Evolutionary conservation across 1,284 basidiomycete genomes (phyloP).

Genomic region (Boletus smithii): DNA sequence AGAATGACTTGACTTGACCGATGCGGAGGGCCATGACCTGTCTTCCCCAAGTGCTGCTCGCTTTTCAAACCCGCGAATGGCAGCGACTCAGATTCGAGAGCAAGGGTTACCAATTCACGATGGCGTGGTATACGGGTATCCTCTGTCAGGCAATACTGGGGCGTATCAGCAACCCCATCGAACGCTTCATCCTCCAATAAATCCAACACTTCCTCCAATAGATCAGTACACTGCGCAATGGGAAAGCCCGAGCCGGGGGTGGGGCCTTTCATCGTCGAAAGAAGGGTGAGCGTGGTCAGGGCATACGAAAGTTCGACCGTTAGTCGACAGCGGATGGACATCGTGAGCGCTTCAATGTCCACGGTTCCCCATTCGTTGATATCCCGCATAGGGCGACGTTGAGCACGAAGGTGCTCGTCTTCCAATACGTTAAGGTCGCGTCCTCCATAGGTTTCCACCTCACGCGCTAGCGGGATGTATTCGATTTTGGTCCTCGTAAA

Average conservation of each 20-base stretch:
- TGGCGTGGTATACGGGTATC: constrained; percentile 52
- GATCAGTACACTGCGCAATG: constrained; percentile 73
- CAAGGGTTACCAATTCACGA: constrained; percentile 56
- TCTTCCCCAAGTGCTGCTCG: constrained; percentile 48
- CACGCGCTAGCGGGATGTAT: constrained; percentile 81
- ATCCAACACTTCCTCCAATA: constrained; percentile 86
- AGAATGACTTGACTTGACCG: constrained; percentile 71
- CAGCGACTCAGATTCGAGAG: constrained; percentile 54
- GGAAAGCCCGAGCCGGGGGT: constrained; percentile 65
- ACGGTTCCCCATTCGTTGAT: constrained; percentile 82
- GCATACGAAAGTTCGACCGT: constrained; percentile 86
- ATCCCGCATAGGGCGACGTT: constrained; percentile 58
- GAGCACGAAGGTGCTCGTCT: constrained; percentile 53
- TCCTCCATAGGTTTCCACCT: constrained; percentile 79
- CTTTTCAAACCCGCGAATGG: constrained; percentile 56
- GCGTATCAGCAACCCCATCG: constrained; percentile 47
- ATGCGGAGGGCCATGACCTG: constrained; percentile 49
- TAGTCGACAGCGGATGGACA: constrained; percentile 87
- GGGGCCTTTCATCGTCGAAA: constrained; percentile 72
- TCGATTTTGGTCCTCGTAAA: constrained; percentile 80
- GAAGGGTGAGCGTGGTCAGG: constrained; percentile 83
- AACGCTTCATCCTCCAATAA: constrained; percentile 84
- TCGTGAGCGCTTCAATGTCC: constrained; percentile 84
- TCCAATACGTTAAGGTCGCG: constrained; percentile 77
- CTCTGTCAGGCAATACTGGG: constrained; percentile 32